These are phyloP conservation scores for Cordyceps javanica DNA, from an alignment of 2,329 filamentous ascomycete genomes.

Conservation along the genomic window DNA sequence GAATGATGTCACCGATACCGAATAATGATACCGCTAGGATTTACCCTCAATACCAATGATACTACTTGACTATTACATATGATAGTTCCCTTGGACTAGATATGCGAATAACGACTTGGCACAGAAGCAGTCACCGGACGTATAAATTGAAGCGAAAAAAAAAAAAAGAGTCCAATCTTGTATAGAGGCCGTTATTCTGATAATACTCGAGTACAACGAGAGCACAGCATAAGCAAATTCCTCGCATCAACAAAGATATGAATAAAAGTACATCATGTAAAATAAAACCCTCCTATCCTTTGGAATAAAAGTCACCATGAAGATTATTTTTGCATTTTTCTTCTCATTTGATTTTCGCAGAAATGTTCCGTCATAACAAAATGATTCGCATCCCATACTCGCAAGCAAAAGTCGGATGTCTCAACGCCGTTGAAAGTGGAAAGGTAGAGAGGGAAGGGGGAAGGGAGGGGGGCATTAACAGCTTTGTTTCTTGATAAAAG, in stretches of 20 bases:
- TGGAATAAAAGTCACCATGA: neutral
- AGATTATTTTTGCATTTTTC: neutral
- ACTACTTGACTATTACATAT: no score
- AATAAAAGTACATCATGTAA: constrained; percentile 3
- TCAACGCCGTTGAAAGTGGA: neutral
- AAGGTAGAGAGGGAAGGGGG: neutral
- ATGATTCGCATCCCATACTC: neutral
- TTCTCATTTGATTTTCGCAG: neutral
- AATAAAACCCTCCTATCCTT: neutral
- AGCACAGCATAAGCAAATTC: neutral
- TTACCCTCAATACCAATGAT: no score
- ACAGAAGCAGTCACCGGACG: neutral
- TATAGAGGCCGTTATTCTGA: constrained; percentile 1
- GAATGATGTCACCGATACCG: no score
- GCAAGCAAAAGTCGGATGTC: neutral
- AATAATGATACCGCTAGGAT: no score
- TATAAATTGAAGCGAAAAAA: neutral
- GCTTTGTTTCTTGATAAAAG: neutral
- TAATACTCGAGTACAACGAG: neutral
- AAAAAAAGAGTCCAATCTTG: constrained; percentile 3
- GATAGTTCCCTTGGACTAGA: no score
- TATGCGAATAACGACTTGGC: neutral
- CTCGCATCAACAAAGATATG: neutral
- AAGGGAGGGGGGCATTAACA: neutral
- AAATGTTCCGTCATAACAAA: neutral